phyloP scores from a whole-genome alignment of 2,329 filamentous ascomycete genomes.

The Fusarium sp. region DNA sequence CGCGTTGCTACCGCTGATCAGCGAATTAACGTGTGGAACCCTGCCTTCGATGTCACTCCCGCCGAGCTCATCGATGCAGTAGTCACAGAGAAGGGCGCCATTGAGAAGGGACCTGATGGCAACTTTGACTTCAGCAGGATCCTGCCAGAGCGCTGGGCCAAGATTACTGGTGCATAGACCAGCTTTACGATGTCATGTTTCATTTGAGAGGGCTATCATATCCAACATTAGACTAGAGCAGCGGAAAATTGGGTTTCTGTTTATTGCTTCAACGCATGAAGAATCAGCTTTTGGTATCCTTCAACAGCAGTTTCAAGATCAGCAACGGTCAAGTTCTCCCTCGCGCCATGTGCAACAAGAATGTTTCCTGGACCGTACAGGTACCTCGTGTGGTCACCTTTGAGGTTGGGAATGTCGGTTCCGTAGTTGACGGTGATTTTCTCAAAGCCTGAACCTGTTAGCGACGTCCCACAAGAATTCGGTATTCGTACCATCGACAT shows the following conservation, averaged over 20 bases:
- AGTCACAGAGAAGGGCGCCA: slow-evolving; percentile 89
- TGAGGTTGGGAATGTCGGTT: slow-evolving; percentile 85
- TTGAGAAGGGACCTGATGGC: slow-evolving; percentile 78
- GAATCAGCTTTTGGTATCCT: slow-evolving; percentile 78
- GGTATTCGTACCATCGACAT: slow-evolving; percentile 73
- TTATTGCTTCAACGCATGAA: slow-evolving; percentile 58
- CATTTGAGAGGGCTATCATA: slow-evolving; percentile 29
- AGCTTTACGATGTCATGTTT: slow-evolving; percentile 10
- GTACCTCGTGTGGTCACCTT: slow-evolving; percentile 72
- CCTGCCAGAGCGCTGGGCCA: slow-evolving; percentile 65
- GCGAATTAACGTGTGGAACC: slow-evolving; percentile 92
- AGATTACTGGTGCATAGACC: slow-evolving; percentile 39
- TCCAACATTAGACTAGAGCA: slow-evolving; percentile 38
- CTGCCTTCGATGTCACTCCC: slow-evolving; percentile 95
- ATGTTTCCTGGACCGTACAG: slow-evolving; percentile 78
- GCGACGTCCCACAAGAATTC: neutral
- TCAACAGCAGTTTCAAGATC: slow-evolving; percentile 82
- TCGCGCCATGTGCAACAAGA: slow-evolving; percentile 84
- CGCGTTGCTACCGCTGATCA: slow-evolving; percentile 82
- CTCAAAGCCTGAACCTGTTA: slow-evolving; percentile 71
- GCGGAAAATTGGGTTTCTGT: slow-evolving; percentile 7
- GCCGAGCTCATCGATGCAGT: slow-evolving; percentile 89
- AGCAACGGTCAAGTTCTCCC: slow-evolving; percentile 79
- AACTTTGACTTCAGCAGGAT: slow-evolving; percentile 71
- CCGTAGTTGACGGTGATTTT: slow-evolving; percentile 88